A percentile compares a stretch with the other conserved stretches of the same genome.
Conservation (phyloP, 208 protist species). For the Borovskyia barvae region DNA sequence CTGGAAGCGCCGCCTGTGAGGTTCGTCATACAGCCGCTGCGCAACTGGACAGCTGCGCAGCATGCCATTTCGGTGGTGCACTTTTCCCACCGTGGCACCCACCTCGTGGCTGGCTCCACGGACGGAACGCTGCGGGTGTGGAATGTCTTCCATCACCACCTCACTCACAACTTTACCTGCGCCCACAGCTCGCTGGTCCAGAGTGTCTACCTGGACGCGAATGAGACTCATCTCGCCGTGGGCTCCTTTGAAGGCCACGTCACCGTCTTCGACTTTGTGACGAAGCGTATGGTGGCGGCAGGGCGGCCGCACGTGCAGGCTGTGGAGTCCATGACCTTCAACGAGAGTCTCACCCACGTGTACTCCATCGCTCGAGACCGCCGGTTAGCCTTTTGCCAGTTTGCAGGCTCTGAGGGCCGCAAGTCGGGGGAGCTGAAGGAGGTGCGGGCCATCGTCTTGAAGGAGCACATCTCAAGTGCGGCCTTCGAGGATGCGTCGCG, state of each 20-base stretch:
- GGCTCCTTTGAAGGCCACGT: slow-evolving; percentile 86
- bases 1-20: background rate
- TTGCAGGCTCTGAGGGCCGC: slow-evolving; percentile 9
- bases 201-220: slow-evolving; percentile 58
- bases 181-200: slow-evolving; percentile 55
- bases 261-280: slow-evolving; percentile 78
- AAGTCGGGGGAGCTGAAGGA: slow-evolving; percentile 36
- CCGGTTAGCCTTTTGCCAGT: slow-evolving; percentile 48
- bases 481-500: slow-evolving; percentile 50
- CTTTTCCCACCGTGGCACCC: slow-evolving; percentile 66
- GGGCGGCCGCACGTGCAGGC: slow-evolving; percentile 77
- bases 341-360: slow-evolving; percentile 44
- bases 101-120: slow-evolving; percentile 77
- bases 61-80: slow-evolving; percentile 83
- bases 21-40: slow-evolving; percentile 41
- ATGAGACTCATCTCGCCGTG: slow-evolving; percentile 58
- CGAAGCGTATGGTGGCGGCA: slow-evolving; percentile 52
- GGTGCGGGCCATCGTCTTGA: slow-evolving; percentile 67
- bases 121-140: slow-evolving; percentile 87
- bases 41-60: slow-evolving; percentile 83
- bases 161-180: slow-evolving; percentile 85
- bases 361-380: slow-evolving; percentile 81
- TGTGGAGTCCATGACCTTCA: slow-evolving; percentile 67
- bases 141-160: slow-evolving; percentile 88
- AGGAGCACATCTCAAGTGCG: slow-evolving; percentile 67